These are phyloP conservation scores for Phialocephala sp. DNA, from an alignment of 2,329 filamentous ascomycete genomes.

Conservation along the genomic window DNA sequence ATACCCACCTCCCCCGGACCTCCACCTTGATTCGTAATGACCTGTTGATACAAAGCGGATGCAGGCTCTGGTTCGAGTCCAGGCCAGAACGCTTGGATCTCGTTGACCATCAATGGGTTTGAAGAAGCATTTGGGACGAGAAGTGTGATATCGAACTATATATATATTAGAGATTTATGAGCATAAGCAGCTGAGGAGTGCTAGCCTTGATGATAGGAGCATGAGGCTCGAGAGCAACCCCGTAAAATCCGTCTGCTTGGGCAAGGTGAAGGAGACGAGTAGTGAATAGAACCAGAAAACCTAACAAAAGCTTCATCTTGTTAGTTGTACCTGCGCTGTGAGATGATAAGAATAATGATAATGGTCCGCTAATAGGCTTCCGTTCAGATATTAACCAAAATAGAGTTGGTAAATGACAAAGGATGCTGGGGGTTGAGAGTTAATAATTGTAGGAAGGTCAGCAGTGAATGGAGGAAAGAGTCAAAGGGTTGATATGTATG, in stretches of 20 bases:
- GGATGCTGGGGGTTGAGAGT: no score
- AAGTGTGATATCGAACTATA: conserved; percentile 32
- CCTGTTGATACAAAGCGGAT: conserved; percentile 28
- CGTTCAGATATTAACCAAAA: no score
- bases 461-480: no score
- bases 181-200: background rate
- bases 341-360: no score
- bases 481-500: no score
- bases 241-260: background rate
- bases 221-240: background rate
- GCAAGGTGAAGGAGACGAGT: background rate
- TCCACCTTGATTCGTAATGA: conserved; percentile 30
- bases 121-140: conserved; percentile 26
- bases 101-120: conserved; percentile 45
- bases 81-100: conserved; percentile 59
- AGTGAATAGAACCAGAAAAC: background rate
- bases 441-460: no score
- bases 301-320: background rate
- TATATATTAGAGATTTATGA: background rate
- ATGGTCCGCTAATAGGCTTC: no score
- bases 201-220: background rate
- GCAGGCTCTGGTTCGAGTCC: conserved; percentile 39
- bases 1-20: conserved; percentile 8
- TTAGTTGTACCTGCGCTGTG: background rate
- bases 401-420: no score